These are phyloP conservation scores for Marasmius tenuissimus DNA, from an alignment of 1,284 basidiomycete genomes.

Conservation along the genomic window DNA sequence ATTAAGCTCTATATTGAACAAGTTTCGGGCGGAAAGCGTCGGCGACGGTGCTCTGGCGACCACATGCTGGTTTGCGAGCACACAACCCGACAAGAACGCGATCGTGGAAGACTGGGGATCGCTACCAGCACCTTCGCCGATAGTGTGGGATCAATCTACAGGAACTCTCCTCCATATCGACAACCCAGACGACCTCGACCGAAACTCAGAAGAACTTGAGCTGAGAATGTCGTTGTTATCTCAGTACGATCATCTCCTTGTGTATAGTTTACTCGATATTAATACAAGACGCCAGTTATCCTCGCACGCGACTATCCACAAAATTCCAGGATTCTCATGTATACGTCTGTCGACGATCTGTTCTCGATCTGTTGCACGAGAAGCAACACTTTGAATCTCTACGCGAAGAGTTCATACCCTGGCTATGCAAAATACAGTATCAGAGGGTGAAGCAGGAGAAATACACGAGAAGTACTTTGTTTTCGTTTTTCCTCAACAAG, in stretches of 20 bases:
- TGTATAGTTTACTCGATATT: conserved; percentile 6
- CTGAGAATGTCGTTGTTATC: conserved; percentile 73
- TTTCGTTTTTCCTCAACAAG: conserved; percentile 4
- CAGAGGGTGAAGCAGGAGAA: conserved; percentile 57
- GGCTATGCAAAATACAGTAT: conserved; percentile 85
- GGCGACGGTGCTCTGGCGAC: conserved; percentile 74
- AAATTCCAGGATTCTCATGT: conserved; percentile 85
- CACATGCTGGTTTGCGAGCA: conserved; percentile 71
- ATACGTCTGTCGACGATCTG: conserved; percentile 78
- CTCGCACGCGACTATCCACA: conserved; percentile 70
- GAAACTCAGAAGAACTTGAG: conserved; percentile 68
- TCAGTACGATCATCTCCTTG: conserved; percentile 37
- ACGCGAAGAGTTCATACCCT: conserved; percentile 86
- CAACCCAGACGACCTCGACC: conserved; percentile 65
- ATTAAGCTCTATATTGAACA: conserved; percentile 74
- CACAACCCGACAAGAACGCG: conserved; percentile 52
- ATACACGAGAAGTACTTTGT: conserved; percentile 49
- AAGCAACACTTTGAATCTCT: conserved; percentile 76
- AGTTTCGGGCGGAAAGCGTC: conserved; percentile 71
- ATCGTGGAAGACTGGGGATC: conserved; percentile 67
- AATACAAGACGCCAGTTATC: conserved; percentile 52
- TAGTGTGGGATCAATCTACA: conserved; percentile 65
- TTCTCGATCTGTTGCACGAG: conserved; percentile 73
- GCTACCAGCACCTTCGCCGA: conserved; percentile 41
- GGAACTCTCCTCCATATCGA: conserved; percentile 74